phyloP scores from a whole-genome alignment of 1,284 basidiomycete genomes.

The Anthracocystis panici-leucophaei region DNA sequence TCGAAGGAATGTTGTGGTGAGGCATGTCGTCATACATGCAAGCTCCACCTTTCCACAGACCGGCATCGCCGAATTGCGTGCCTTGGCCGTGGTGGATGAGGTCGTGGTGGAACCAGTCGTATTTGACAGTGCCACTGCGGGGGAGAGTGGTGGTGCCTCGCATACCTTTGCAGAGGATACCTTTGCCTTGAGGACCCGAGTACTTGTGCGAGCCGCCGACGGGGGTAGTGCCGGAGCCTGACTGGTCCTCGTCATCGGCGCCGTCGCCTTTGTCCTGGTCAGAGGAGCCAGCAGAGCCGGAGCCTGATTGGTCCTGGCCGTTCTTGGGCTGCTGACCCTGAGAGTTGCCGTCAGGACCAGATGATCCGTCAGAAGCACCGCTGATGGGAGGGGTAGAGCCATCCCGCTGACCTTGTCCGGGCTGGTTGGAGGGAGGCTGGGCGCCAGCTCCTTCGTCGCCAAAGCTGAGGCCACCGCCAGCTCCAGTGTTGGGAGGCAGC shows the following conservation, averaged over 20 bases:
- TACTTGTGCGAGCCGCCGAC: background rate
- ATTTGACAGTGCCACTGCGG: conserved; percentile 12
- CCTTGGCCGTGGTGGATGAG: conserved; percentile 44
- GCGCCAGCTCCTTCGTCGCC: conserved; percentile 2
- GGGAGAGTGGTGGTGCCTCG: conserved; percentile 14
- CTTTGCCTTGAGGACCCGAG: background rate
- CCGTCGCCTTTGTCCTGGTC: background rate
- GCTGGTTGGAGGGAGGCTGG: background rate
- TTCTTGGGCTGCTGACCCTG: background rate
- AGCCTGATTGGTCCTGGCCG: background rate
- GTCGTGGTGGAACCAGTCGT: conserved; percentile 26
- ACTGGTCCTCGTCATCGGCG: no score
- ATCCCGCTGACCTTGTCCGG: background rate
- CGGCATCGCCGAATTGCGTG: conserved; percentile 34
- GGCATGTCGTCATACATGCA: conserved; percentile 47
- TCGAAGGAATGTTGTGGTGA: conserved; percentile 32
- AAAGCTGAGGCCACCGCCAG: background rate
- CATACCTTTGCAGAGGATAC: conserved; percentile 26
- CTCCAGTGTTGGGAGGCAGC: background rate
- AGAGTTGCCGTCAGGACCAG: conserved; percentile 6
- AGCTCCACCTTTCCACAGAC: conserved; percentile 44
- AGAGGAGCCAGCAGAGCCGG: background rate
- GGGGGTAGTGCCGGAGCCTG: background rate
- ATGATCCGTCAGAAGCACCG: background rate
- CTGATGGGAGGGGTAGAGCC: background rate